Conservation (phyloP, 2,329 filamentous ascomycete genomes). For the Fusarium sp. region DNA sequence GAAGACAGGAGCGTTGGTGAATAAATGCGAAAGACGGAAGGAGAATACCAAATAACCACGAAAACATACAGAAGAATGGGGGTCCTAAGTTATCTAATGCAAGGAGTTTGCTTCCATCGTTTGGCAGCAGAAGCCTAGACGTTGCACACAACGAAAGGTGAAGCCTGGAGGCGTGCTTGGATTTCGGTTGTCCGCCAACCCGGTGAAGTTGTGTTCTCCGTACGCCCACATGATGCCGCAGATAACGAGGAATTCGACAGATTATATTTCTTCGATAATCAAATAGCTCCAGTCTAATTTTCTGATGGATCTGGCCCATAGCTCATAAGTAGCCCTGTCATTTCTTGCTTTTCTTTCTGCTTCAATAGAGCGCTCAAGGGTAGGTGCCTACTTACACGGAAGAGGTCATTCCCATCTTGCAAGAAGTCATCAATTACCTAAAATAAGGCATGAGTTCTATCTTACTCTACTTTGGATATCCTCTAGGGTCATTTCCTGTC, state of each 20-base stretch:
- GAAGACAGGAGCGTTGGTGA: neutral
- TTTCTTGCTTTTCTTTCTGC: neutral
- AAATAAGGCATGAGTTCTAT: neutral
- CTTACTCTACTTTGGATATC: rapidly evolving
- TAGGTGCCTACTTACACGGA: neutral
- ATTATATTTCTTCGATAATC: neutral
- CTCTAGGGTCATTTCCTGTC: neutral
- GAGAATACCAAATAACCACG: neutral
- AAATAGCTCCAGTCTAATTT: neutral
- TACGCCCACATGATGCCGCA: too few species aligned
- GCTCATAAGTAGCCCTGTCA: neutral
- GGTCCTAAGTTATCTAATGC: neutral
- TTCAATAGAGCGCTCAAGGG: neutral
- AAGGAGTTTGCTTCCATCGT: neutral
- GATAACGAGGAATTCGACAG: too few species aligned
- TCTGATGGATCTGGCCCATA: neutral
- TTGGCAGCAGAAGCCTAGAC: neutral
- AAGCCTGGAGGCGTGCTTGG: too few species aligned
- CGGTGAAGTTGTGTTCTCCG: too few species aligned
- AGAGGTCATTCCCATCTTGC: neutral
- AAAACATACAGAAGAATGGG: neutral
- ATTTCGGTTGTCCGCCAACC: too few species aligned
- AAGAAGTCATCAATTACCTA: neutral
- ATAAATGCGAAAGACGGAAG: neutral
- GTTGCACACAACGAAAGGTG: too few species aligned